These are phyloP conservation scores for Sugiyamaella floridensis DNA, from an alignment of 805 yeast genomes.

Conservation along the genomic window DNA sequence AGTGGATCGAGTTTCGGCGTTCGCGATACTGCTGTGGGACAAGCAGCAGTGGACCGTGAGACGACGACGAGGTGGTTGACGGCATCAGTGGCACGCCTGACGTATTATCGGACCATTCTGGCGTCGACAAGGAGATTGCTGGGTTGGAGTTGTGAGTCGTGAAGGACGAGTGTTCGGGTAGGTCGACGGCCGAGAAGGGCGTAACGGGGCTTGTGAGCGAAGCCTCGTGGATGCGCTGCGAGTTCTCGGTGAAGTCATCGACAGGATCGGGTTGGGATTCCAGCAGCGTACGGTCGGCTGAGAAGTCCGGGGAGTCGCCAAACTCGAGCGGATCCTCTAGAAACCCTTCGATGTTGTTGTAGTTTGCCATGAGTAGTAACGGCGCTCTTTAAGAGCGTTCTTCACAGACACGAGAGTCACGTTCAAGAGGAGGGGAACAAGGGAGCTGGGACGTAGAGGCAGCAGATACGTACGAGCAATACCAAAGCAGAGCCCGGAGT, in stretches of 20 bases:
- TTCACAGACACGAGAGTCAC: too few species aligned
- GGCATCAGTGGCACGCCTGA: not conserved
- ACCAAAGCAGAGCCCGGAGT: too few species aligned
- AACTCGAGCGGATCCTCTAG: not conserved
- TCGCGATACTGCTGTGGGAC: not conserved
- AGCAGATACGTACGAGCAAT: too few species aligned
- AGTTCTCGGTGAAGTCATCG: slow-evolving; percentile 4
- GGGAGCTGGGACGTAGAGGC: too few species aligned
- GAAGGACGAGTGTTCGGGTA: not conserved
- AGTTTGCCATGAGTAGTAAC: not conserved
- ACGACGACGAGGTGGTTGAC: not conserved
- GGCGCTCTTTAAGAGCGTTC: too few species aligned
- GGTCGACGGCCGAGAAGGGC: not conserved
- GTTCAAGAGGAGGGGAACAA: too few species aligned
- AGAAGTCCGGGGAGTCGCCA: not conserved
- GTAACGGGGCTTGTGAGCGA: not conserved
- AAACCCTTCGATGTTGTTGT: not conserved
- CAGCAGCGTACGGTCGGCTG: not conserved
- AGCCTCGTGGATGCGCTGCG: not conserved
- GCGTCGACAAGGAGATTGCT: not conserved
- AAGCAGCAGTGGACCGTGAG: not conserved
- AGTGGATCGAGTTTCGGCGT: slow-evolving; percentile 9
- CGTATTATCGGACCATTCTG: not conserved
- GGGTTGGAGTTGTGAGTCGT: not conserved
- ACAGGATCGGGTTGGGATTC: not conserved